phyloP scores from a whole-genome alignment of 495 filamentous ascomycete species.

The Aspergillus indologenus region DNA sequence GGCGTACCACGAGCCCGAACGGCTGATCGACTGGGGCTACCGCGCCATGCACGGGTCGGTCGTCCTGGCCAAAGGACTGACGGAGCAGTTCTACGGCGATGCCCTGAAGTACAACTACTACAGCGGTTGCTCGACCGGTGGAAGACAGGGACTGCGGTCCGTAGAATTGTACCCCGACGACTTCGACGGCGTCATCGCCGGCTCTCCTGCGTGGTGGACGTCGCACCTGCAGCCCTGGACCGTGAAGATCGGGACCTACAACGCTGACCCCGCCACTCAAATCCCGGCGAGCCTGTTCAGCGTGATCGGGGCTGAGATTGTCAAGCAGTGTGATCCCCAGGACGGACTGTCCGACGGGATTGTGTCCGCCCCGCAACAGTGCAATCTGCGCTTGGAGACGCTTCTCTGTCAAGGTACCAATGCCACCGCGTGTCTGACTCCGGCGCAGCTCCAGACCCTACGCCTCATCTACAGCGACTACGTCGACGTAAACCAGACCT shows the following conservation, averaged over 20 bases:
- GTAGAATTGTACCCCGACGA: slow-evolving; percentile 36
- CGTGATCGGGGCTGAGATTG: not conserved
- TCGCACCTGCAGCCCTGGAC: not conserved
- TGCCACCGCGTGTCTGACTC: not conserved
- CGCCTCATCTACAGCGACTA: not conserved
- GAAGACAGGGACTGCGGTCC: slow-evolving; percentile 38
- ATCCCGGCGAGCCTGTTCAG: slow-evolving; percentile 11
- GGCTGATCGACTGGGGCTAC: slow-evolving; percentile 1
- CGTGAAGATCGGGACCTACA: not conserved
- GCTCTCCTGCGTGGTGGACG: slow-evolving; percentile 32
- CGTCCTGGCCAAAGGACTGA: slow-evolving; percentile 11
- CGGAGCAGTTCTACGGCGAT: slow-evolving; percentile 10
- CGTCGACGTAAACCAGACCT: not conserved
- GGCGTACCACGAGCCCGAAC: not conserved
- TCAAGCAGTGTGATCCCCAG: slow-evolving; percentile 5
- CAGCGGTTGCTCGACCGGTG: slow-evolving; percentile 46
- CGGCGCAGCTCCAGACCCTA: not conserved
- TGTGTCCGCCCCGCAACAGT: not conserved
- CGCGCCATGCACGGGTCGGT: slow-evolving; percentile 9
- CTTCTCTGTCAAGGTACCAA: not conserved
- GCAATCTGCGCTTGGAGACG: not conserved
- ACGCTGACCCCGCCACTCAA: not conserved
- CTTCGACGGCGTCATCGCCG: slow-evolving; percentile 59
- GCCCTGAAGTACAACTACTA: slow-evolving; percentile 34
- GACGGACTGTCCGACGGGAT: slow-evolving; percentile 8